Evolutionary conservation across 2,329 filamentous ascomycete genomes (phyloP), one percentile per base, ranked within the genome.

Genomic region (Colletotrichum navitas): DNA sequence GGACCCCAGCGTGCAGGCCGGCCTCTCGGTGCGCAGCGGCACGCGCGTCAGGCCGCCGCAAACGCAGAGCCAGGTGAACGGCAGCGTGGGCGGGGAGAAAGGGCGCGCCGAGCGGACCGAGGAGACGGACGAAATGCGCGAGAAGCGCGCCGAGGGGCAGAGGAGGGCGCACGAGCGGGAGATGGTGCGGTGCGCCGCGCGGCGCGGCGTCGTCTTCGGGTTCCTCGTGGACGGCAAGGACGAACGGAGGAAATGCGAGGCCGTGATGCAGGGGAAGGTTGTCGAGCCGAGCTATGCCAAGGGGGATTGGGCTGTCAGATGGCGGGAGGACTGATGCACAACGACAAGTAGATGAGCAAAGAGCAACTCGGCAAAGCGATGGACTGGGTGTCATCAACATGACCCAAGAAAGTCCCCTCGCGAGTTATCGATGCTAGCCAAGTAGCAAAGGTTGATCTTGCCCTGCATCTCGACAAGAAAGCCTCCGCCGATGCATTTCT

Each of bases 281-380:
- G 87, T 90, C 0, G 89, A 91, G 76, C 84, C 87, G 4, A 88
- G 86, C 68, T 91, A 87, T 78, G 88, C 88, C 0, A 91, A 90
- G 74, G 88, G 88, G 0, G 85, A 90, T 56, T 91, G 88, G 88
- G 83, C 82, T 0, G 83, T 90, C 14, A 77, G 87, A 71, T 90
- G 88, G 88, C 82, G 88, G 71, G 87, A 89, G 45, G 65, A 72
- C 4, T 71, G n/a, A 66, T 12, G 5, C 5, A 11, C 32, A 6
- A 6, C 34, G 34, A 36, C 34, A 11, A 10, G 7, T 36, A 8
- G 34, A 11, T 11, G 34, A 11, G 34, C 8, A 11, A 36, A 36
- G 34, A 36, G 10, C 7, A 36, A 36, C 10, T 10, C 11, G 34
- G 34, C 34, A 36, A 36, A 36, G 5, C 34, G 34, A 36, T 36